Evolutionary conservation across 768 basidiomycete species (phyloP), one percentile per base, ranked within the genome.

Genomic region (Russula sp.): DNA sequence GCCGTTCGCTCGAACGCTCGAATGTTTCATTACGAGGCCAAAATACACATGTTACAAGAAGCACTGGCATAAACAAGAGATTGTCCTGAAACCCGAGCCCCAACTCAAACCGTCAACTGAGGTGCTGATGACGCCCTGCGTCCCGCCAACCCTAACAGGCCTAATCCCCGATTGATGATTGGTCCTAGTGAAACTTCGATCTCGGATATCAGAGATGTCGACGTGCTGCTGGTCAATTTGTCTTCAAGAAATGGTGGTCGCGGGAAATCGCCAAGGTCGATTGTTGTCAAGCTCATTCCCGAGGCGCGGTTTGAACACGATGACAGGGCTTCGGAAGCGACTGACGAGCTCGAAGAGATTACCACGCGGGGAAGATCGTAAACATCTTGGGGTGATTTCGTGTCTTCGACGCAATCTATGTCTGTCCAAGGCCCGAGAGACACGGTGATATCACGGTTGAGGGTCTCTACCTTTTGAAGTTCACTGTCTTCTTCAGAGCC

Each of bases 241-340:
- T 61, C 59, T 26, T 28, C 24, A 20, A 66, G 59, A 32, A 59
- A 44, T 38, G 62, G 65, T 14, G 61, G 61, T 13, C 44, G 50
- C 20, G 65, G 65, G 36, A 66, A 66, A 4, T 64, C 65, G 5
- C 65, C 62, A 22, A 66, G 55, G 60, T 65, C 64, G 51, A 65
- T 52, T 20, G 64, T 61, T 26, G 32, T 14, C 52, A 57, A 55
- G 64, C 64, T 65, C 20, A 57, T 13, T n/a, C 59, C 49, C 9
- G 64, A 57, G 22, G 42, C 50, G 30, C 49, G 55, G 14, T 61
- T 61, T 14, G 60, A 34, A 28, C 16, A 28, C 20, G 60, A 57
- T 24, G 64, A 42, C 9, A 50, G 13, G 3, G 36, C 42, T 9
- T 65, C 64, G 10, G 60, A 65, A 18, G 30, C 40, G 22, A 63